Evolutionary conservation across 2,329 filamentous ascomycete genomes (phyloP), one percentile per base, ranked within the genome.

Genomic region (Pleurostoma richardsiae): DNA sequence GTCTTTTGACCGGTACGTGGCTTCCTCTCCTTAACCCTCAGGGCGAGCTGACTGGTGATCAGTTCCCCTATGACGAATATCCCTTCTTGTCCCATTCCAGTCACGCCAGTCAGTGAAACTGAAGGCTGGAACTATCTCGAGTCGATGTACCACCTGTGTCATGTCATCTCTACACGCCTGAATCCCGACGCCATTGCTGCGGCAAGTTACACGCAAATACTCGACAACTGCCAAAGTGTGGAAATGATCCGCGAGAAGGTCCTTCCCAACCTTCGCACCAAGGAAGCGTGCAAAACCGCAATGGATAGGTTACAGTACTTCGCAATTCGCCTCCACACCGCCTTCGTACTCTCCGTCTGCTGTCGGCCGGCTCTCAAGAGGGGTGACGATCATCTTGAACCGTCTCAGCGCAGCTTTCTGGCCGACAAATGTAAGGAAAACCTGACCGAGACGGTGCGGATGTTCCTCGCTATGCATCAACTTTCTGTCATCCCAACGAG

Each of bases 391-490:
- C 61, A 58, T n/a, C 69, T 84, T 39, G 71, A 73, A 4, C 56
- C 67, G 0, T 57, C 68, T 1, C 79, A 85, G 54, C 82, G 80
- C 54, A 69, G 69, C 40, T 62, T 72, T 1, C 66, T 85, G 1
- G 76, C 77, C 2, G 73, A 78, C 29, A 74, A 75, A 48, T 85
- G 82, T 67, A 83, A 82, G 58, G 64, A 69, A 11, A 84, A 83
- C 56, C 66, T 85, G 29, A 79, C 79, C 5, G 80, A 85, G 58
- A 85, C 81, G 10, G 81, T 85, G 8, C 75, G 79, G 39, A 85
- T 85, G 81, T 85, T 85, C 57, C 67, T 85, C 27, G 79, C 81
- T 11, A 85, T 85, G 82, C 81, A 85, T 59, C 81, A 83, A 52
- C 66, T 85, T 30, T 84, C 80, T 2, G 77, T 82, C 6, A 84